A percentile compares a stretch with the other conserved stretches of the same genome.
phyloP scores from a whole-genome alignment of 306 rosid species.

The Pachyrhizus erosus region DNA sequence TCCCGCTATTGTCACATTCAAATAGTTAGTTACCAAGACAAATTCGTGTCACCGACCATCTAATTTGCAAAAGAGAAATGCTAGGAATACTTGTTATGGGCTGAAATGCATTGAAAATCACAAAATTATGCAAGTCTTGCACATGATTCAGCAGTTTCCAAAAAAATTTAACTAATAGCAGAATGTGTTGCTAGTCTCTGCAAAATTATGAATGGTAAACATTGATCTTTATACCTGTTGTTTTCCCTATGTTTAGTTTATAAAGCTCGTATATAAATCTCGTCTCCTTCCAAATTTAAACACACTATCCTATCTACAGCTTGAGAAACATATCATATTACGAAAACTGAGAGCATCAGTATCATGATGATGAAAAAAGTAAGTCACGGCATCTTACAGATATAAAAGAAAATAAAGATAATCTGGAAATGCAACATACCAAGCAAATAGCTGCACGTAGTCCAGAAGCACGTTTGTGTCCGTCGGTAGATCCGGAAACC shows the following conservation, averaged over 20 bases:
- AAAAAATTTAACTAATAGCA: too few species aligned
- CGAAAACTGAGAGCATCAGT: too few species aligned
- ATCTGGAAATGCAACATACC: too few species aligned
- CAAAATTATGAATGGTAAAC: neutral
- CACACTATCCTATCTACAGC: neutral
- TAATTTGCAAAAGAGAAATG: too few species aligned
- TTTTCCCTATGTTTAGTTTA: neutral
- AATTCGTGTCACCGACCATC: neutral
- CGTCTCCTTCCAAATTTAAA: conserved; percentile 25
- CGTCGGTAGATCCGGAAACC: conserved; percentile 31
- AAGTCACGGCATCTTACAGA: conserved; percentile 16
- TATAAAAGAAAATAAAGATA: too few species aligned
- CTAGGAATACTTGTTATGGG: too few species aligned
- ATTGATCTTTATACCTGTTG: neutral
- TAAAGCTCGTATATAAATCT: neutral
- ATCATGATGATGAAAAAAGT: neutral
- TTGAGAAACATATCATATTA: neutral
- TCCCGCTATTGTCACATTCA: neutral
- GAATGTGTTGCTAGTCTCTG: too few species aligned
- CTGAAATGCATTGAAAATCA: too few species aligned
- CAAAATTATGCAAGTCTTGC: too few species aligned
- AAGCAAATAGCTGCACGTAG: conserved; percentile 48
- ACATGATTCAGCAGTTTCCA: too few species aligned
- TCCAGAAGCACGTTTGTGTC: conserved; percentile 51
- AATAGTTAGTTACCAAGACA: neutral